A percentile compares a stretch with the other conserved stretches of the same genome.
Conservation (phyloP, 225 moss, liverwort and hornwort species). For the Pseudoscleropodium purum region DNA sequence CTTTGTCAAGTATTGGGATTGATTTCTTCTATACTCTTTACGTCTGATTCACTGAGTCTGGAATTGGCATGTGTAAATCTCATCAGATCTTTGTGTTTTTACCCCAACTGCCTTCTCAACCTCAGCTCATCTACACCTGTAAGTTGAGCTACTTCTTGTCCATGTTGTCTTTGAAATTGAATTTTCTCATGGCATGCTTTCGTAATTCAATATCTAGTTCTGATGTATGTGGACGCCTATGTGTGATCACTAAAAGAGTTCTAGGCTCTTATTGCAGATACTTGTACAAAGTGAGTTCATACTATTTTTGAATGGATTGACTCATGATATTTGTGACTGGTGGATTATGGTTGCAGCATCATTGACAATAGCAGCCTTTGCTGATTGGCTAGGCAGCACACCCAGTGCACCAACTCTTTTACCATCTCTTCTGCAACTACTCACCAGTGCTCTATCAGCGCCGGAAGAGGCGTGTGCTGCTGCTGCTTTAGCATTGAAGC, state of each 20-base stretch:
- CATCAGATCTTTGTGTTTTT: conserved; percentile 69
- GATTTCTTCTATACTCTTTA: background rate
- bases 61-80: background rate
- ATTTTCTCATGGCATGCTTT: background rate
- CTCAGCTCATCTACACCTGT: conserved; percentile 93
- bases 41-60: background rate
- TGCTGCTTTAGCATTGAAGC: conserved; percentile 90
- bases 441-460: conserved; percentile 56
- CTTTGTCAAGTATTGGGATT: background rate
- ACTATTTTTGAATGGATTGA: background rate
- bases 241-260: background rate
- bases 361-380: conserved; percentile 85
- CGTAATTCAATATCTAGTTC: background rate
- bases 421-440: conserved; percentile 63
- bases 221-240: background rate
- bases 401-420: conserved; percentile 48
- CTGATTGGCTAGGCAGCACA: conserved; percentile 82
- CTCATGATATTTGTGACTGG: background rate
- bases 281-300: background rate
- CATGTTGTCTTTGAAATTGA: background rate
- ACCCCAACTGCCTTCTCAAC: conserved; percentile 68
- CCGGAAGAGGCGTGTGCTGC: conserved; percentile 89
- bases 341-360: conserved; percentile 60
- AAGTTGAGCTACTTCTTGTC: conserved; percentile 15
- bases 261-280: background rate